Percentiles rank a stretch among this genome's conserved stretches.
These are phyloP conservation scores for Helminthosporium solani DNA, from an alignment of 2,329 filamentous ascomycete genomes.

Conservation along the genomic window DNA sequence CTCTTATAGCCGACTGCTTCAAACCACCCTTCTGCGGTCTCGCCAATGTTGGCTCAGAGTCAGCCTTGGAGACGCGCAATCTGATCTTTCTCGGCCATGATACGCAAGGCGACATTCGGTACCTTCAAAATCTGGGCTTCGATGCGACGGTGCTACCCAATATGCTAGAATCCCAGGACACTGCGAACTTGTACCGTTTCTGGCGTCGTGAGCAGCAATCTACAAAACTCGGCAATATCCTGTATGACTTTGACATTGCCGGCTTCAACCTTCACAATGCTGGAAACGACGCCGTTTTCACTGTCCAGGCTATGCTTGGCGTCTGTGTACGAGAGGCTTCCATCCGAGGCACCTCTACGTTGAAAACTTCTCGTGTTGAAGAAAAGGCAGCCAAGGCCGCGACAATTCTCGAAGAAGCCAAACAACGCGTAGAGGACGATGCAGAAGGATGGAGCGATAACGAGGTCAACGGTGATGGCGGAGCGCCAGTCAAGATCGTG, in stretches of 20 bases:
- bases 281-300: constrained; percentile 81
- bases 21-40: constrained; percentile 53
- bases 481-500: constrained; percentile 23
- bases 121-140: constrained; percentile 66
- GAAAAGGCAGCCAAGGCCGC: constrained; percentile 26
- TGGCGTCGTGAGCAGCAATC: constrained; percentile 56
- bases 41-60: constrained; percentile 7
- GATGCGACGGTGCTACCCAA: constrained; percentile 56
- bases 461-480: constrained; percentile 42
- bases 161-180: constrained; percentile 70
- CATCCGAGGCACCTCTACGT: constrained; percentile 32
- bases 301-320: constrained; percentile 69
- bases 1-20: constrained; percentile 57
- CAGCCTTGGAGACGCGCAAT: constrained; percentile 54
- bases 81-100: constrained; percentile 82
- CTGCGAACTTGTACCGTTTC: constrained; percentile 67
- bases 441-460: constrained; percentile 40
- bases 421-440: constrained; percentile 43
- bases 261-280: constrained; percentile 77
- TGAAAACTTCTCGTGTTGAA: constrained; percentile 24
- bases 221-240: constrained; percentile 60
- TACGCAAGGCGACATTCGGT: constrained; percentile 64
- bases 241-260: constrained; percentile 63
- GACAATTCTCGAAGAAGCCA: constrained; percentile 28
- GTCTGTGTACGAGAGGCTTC: constrained; percentile 54